Evolutionary conservation across 495 filamentous ascomycete genomes (phyloP).

Genomic region (Massariosphaeria phaeospora): DNA sequence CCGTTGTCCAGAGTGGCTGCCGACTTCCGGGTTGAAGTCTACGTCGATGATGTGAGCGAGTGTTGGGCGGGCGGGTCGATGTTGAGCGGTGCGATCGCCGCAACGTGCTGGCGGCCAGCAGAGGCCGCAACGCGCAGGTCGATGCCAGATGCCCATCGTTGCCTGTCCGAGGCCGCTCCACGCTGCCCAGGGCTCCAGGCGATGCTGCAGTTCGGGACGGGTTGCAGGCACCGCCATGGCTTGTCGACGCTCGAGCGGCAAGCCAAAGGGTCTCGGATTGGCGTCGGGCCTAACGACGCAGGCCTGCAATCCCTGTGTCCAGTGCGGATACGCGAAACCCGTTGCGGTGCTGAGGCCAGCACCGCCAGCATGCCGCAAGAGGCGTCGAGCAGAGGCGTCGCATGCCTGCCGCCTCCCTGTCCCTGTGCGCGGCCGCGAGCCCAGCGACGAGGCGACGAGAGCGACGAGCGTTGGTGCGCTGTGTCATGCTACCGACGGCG

Average conservation of each 20-base stretch:
- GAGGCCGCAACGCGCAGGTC: background rate
- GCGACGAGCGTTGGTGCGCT: constrained; percentile 29
- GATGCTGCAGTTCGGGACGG: constrained; percentile 3
- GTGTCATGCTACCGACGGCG: constrained; percentile 30
- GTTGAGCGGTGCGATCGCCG: constrained; percentile 10
- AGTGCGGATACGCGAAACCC: constrained; percentile 16
- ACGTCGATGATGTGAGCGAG: constrained; percentile 2
- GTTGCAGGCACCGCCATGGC: constrained; percentile 11
- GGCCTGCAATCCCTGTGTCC: background rate
- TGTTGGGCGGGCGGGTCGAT: background rate
- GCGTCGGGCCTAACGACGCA: background rate
- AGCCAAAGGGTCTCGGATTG: constrained; percentile 2
- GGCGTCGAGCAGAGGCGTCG: constrained; percentile 16
- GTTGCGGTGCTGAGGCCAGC: constrained; percentile 20
- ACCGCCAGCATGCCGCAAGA: constrained; percentile 27
- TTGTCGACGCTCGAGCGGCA: background rate
- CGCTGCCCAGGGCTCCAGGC: background rate
- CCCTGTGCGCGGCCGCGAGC: too few species aligned
- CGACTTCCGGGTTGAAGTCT: constrained; percentile 22
- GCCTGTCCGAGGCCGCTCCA: background rate
- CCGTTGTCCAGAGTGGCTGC: too few species aligned
- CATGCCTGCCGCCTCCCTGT: background rate
- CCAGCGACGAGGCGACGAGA: too few species aligned
- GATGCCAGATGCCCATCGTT: background rate
- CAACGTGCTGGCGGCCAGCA: background rate